These are phyloP conservation scores for Tylopilus felleus DNA, from an alignment of 768 basidiomycete genomes.

Conservation along the genomic window DNA sequence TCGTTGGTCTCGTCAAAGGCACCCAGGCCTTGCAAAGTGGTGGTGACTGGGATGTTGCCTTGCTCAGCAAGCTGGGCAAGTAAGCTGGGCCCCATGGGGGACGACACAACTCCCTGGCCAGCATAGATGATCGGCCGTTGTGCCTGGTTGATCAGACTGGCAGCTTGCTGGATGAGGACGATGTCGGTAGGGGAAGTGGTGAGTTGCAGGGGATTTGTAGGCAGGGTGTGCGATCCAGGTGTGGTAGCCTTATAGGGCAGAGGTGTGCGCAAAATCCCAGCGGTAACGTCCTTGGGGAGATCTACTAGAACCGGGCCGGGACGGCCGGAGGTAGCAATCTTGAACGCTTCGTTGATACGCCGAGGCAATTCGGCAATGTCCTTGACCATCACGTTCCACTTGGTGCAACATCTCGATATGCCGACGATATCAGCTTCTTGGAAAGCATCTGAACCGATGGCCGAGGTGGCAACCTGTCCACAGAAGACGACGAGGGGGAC, in stretches of 20 bases:
- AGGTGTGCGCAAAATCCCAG: conserved; percentile 81
- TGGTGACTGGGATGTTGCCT: conserved; percentile 96
- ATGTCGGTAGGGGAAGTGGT: conserved; percentile 58
- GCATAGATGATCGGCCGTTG: conserved; percentile 91
- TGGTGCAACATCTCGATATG: conserved; percentile 95
- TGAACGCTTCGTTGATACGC: conserved; percentile 98
- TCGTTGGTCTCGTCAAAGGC: conserved; percentile 90
- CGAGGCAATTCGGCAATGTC: conserved; percentile 92
- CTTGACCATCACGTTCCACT: conserved; percentile 99
- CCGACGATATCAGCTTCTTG: conserved; percentile 98
- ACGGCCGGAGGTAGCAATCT: conserved; percentile 95
- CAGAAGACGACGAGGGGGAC: conserved; percentile 93
- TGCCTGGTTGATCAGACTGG: conserved; percentile 87
- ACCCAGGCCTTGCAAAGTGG: conserved; percentile 93
- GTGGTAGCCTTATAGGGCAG: conserved; percentile 84
- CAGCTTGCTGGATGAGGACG: conserved; percentile 74
- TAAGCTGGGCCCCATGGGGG: conserved; percentile 76
- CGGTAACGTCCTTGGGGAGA: conserved; percentile 98
- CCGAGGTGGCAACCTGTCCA: conserved; percentile 98
- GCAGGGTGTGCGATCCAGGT: conserved; percentile 75
- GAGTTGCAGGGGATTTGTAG: conserved; percentile 66
- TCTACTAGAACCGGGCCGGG: conserved; percentile 98
- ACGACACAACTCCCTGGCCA: conserved; percentile 85
- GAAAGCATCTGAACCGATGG: conserved; percentile 98
- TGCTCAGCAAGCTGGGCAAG: conserved; percentile 72